Base-by-base conservation (phyloP, 1,284 basidiomycete species). In the Vanrija sp. region DNA sequence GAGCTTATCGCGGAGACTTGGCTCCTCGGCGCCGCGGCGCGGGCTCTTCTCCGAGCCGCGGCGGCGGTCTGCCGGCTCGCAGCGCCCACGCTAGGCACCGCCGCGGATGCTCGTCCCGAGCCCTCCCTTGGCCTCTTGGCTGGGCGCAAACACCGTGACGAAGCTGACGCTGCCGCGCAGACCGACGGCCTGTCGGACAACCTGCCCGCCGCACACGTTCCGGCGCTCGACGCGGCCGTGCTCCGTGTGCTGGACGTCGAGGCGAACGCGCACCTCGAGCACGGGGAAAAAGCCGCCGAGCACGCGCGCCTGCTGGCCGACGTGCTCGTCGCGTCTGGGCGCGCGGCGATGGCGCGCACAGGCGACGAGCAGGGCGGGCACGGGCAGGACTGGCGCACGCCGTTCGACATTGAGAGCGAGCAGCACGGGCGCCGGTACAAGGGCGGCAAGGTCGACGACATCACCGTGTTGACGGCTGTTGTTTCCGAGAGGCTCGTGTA, bases 121-220 rank as follows among this genome's bases (percentile, higher is more conserved):
- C 21, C 21, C 2, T 23, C 21, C 21, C 16, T 38, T 40, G 42
- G 29, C 40, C 34, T 58, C 21, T 42, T 38, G 34, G 34, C 9
- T 12, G 34, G n/a, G n/a, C n/a, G n/a, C 7, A 34, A 34, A 14
- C 34, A 47, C 21, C 21, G 21, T 23, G 21, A 23, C 21, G 21
- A 23, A 23, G n/a, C n/a, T n/a, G n/a, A n/a, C n/a, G n/a, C n/a
- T n/a, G n/a, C n/a, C n/a, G n/a, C n/a, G 28, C 60, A 78, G 66
- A 82, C 81, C n/a, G 82, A 83, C 63, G 82, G 82, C 0, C 68
- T 82, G 43, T 75, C 74, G 43, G 82, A 83, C 64, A 83, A 83
- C 64, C 75, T 81, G 43, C 78, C 78, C 40, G 58, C 69, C 6
- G 56, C 69, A 28, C 76, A 79, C 56, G 61, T 77, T n/a, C 64